phyloP scores from a whole-genome alignment of 441 rosid genomes.

The Kokia cookei region DNA sequence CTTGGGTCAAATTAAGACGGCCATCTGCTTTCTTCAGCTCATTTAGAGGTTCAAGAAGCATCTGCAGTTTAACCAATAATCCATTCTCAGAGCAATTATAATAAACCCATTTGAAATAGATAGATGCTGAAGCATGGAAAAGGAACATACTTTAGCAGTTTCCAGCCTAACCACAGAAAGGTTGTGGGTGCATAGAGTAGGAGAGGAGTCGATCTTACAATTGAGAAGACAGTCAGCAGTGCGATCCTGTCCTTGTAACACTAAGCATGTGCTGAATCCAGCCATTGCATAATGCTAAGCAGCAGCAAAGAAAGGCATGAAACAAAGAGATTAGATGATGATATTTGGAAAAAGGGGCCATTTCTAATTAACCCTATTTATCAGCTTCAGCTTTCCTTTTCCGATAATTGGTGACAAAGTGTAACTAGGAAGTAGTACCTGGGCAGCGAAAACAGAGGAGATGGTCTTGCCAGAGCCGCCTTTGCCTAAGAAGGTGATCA shows the following conservation, averaged over 20 bases:
- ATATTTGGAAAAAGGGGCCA: background rate
- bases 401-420: background rate
- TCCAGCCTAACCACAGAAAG: conserved; percentile 73
- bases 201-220: conserved; percentile 68
- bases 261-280: conserved; percentile 74
- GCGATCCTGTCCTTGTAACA: conserved; percentile 70
- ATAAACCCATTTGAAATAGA: background rate
- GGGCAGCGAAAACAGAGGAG: conserved; percentile 80
- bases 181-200: conserved; percentile 44
- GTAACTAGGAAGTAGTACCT: conserved; percentile 31
- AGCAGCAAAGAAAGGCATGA: background rate
- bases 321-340: background rate
- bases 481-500: conserved; percentile 80
- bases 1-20: conserved; percentile 71
- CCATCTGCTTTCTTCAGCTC: conserved; percentile 74
- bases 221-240: conserved; percentile 72
- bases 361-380: background rate
- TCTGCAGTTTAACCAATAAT: conserved; percentile 34
- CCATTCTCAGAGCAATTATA: background rate
- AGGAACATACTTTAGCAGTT: conserved; percentile 60
- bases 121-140: background rate
- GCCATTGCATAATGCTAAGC: conserved; percentile 74
- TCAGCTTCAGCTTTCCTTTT: background rate
- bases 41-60: conserved; percentile 83
- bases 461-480: conserved; percentile 95